Percentiles rank a stretch among this genome's conserved stretches.
These are phyloP conservation scores for Macrophomina pseudophaseolina DNA, from an alignment of 2,329 filamentous ascomycete genomes.

Conservation along the genomic window DNA sequence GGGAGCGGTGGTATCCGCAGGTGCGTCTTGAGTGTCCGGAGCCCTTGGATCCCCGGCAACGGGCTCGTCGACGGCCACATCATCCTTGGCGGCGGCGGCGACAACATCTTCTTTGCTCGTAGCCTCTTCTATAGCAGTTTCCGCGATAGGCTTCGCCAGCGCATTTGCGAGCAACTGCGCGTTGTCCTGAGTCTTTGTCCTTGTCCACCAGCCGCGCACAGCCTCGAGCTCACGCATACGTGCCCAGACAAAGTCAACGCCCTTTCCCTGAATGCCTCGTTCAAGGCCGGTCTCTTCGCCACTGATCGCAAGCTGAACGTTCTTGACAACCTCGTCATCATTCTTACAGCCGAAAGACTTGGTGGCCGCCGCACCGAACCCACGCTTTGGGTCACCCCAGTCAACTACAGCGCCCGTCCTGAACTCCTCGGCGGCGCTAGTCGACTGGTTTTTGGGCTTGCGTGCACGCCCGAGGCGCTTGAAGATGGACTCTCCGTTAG, in stretches of 20 bases:
- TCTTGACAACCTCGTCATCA: constrained; percentile 63
- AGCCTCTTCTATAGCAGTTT: background rate
- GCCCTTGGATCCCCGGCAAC: background rate
- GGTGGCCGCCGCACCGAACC: constrained; percentile 62
- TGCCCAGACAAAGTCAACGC: constrained; percentile 68
- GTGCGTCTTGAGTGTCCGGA: background rate
- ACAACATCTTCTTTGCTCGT: constrained; percentile 7
- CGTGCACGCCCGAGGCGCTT: constrained; percentile 69
- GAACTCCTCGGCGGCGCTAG: constrained; percentile 49
- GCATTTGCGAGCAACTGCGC: constrained; percentile 32
- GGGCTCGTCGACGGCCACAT: background rate
- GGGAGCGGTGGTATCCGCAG: background rate
- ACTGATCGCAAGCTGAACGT: constrained; percentile 44
- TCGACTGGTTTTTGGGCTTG: constrained; percentile 50
- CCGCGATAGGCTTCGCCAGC: background rate
- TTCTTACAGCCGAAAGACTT: constrained; percentile 61
- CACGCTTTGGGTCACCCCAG: constrained; percentile 78
- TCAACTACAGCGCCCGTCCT: constrained; percentile 80
- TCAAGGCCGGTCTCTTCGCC: constrained; percentile 2
- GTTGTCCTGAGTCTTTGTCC: constrained; percentile 49
- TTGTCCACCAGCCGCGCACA: constrained; percentile 65
- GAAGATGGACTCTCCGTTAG: constrained; percentile 86
- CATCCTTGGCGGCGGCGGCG: background rate
- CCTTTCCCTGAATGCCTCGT: constrained; percentile 50
- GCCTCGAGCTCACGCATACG: constrained; percentile 66